These are phyloP conservation scores for Multifurca ochricompacta DNA, from an alignment of 768 basidiomycete species.

Conservation along the genomic window DNA sequence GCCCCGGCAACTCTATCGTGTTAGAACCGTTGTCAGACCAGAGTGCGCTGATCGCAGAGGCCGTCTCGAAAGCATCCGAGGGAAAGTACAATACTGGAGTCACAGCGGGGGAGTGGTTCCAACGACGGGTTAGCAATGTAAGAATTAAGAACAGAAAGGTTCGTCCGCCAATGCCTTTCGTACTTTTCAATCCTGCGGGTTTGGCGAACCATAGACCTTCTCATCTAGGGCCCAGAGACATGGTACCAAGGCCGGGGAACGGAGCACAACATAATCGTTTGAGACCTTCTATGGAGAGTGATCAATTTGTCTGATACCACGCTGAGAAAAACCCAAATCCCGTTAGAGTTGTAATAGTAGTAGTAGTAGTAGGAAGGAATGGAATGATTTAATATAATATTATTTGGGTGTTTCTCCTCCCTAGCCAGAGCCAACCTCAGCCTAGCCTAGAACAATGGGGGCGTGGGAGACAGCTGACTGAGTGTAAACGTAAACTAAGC, in stretches of 20 bases:
- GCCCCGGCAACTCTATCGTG: constrained; percentile 46
- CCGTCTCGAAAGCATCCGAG: constrained; percentile 30
- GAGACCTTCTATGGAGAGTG: neutral
- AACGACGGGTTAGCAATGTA: constrained; percentile 34
- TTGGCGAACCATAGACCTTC: neutral
- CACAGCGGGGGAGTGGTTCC: constrained; percentile 38
- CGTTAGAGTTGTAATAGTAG: neutral
- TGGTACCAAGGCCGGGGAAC: constrained; percentile 7
- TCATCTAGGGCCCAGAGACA: neutral
- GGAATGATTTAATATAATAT: too few species aligned
- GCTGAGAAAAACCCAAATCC: too few species aligned
- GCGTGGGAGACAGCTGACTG: constrained; percentile 18
- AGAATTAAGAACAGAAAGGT: constrained; percentile 37
- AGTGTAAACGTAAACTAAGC: too few species aligned
- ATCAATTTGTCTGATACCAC: too few species aligned
- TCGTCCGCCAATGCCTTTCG: neutral
- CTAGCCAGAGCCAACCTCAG: too few species aligned
- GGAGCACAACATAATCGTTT: neutral
- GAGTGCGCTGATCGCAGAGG: constrained; percentile 43
- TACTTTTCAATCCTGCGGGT: neutral
- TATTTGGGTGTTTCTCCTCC: too few species aligned
- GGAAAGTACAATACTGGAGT: constrained; percentile 29
- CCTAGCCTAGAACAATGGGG: too few species aligned
- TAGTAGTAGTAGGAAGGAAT: neutral
- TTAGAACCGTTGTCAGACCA: constrained; percentile 46